A percentile compares a stretch with the other conserved stretches of the same genome.
Evolutionary conservation across 148 eudicot genomes (phyloP).

Genomic region (Rhododendron mucronatum): DNA sequence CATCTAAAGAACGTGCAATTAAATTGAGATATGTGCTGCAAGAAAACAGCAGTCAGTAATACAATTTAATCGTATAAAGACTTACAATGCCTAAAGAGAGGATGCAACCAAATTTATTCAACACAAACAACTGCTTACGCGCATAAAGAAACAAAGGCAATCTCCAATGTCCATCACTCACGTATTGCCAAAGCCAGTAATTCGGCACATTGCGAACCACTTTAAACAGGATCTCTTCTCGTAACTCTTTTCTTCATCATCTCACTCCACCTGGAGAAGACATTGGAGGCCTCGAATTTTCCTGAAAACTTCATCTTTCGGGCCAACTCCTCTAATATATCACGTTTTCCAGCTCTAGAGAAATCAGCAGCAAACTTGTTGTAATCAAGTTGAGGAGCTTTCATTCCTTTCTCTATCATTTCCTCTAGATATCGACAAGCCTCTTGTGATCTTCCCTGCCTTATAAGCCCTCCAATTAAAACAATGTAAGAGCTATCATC

Average conservation of each 20-base stretch:
- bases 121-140: background rate
- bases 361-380: conserved; percentile 60
- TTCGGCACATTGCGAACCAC: background rate
- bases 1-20: background rate
- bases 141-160: background rate
- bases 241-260: conserved; percentile 41
- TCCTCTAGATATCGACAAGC: conserved; percentile 75
- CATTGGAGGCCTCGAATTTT: conserved; percentile 56
- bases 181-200: background rate
- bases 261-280: conserved; percentile 60
- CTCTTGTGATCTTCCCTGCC: conserved; percentile 64
- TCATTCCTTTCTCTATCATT: conserved; percentile 88
- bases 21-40: background rate
- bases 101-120: background rate
- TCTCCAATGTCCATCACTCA: background rate
- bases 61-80: background rate
- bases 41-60: background rate
- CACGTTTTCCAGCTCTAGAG: conserved; percentile 54
- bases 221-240: conserved; percentile 20
- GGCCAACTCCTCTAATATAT: conserved; percentile 63
- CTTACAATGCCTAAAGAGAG: background rate
- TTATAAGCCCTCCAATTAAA: conserved; percentile 69
- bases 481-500: conserved; percentile 79
- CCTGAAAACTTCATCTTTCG: conserved; percentile 62
- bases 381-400: conserved; percentile 72